phyloP scores from a whole-genome alignment of 768 basidiomycete genomes.

The Exsudoporus frostii region DNA sequence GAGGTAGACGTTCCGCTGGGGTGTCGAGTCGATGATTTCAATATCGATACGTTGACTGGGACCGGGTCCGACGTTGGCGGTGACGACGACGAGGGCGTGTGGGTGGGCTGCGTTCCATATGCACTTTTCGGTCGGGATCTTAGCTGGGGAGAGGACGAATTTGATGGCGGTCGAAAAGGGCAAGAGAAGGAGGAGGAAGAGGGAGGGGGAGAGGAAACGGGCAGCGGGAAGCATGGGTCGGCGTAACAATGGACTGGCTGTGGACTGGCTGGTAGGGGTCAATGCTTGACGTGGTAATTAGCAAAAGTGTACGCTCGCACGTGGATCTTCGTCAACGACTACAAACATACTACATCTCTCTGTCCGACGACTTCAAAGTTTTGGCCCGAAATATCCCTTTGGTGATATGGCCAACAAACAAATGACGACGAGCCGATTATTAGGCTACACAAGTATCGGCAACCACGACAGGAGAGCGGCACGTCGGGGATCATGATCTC shows the following conservation, averaged over 20 bases:
- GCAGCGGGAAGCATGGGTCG: slow-evolving; percentile 4
- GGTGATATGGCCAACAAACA: too few relatives aligned
- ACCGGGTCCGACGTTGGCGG: slow-evolving; percentile 84
- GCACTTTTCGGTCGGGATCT: slow-evolving; percentile 78
- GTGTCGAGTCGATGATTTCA: slow-evolving; percentile 88
- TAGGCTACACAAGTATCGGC: too few relatives aligned
- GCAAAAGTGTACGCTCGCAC: not conserved
- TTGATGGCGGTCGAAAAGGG: slow-evolving; percentile 64
- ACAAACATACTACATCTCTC: not conserved
- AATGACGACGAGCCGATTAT: too few relatives aligned
- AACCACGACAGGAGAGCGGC: too few relatives aligned
- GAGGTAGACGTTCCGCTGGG: slow-evolving; percentile 84
- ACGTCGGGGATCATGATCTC: too few relatives aligned
- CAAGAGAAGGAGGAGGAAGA: slow-evolving; percentile 28
- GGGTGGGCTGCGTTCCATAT: slow-evolving; percentile 93
- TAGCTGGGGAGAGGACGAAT: slow-evolving; percentile 70
- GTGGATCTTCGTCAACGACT: not conserved
- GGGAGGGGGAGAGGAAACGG: not conserved
- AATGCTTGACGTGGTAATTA: slow-evolving; percentile 1
- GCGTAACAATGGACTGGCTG: not conserved
- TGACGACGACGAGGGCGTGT: slow-evolving; percentile 90
- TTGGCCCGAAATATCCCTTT: too few relatives aligned
- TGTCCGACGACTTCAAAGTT: too few relatives aligned
- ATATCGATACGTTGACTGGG: slow-evolving; percentile 83
- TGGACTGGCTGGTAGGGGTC: not conserved